Percentiles rank a stretch among this genome's conserved stretches.
These are phyloP conservation scores for Lentinula sp. DNA, from an alignment of 768 basidiomycete genomes.

Conservation along the genomic window DNA sequence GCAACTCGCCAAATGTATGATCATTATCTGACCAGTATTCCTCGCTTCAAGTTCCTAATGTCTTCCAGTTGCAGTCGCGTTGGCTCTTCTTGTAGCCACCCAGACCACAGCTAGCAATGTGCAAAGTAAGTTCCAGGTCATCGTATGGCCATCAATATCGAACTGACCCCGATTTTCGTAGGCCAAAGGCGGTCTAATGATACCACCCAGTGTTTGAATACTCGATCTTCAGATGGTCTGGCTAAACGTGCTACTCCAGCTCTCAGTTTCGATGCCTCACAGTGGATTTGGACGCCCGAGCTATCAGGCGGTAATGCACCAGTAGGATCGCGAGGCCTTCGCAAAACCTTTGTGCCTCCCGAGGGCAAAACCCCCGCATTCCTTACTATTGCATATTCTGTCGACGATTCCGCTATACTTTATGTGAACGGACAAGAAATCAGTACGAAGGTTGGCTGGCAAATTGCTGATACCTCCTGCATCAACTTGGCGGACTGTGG, in stretches of 20 bases:
- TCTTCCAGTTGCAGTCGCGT: neutral
- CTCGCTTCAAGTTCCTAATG: neutral
- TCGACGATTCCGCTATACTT: slow-evolving; percentile 21
- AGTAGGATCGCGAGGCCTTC: slow-evolving; percentile 16
- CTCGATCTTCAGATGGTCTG: neutral
- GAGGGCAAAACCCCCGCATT: slow-evolving; percentile 17
- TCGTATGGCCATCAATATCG: neutral
- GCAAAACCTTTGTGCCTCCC: slow-evolving; percentile 18
- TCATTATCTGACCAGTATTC: neutral
- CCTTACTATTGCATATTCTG: slow-evolving; percentile 18
- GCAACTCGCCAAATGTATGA: neutral
- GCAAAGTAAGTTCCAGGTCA: neutral
- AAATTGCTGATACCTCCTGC: slow-evolving; percentile 12
- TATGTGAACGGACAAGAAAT: slow-evolving; percentile 21
- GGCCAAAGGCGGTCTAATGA: neutral
- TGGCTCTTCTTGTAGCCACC: neutral
- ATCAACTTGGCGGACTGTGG: slow-evolving; percentile 10
- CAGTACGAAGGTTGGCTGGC: slow-evolving; percentile 13
- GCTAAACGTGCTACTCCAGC: neutral
- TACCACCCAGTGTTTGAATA: neutral
- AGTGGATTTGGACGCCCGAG: slow-evolving; percentile 25
- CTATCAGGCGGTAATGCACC: slow-evolving; percentile 1
- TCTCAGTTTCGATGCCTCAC: neutral
- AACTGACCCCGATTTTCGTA: neutral
- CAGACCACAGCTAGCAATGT: neutral